A percentile compares a stretch with the other conserved stretches of the same genome.
Conservation (phyloP, 306 rosid species). For the Phaseolus lunatus region DNA sequence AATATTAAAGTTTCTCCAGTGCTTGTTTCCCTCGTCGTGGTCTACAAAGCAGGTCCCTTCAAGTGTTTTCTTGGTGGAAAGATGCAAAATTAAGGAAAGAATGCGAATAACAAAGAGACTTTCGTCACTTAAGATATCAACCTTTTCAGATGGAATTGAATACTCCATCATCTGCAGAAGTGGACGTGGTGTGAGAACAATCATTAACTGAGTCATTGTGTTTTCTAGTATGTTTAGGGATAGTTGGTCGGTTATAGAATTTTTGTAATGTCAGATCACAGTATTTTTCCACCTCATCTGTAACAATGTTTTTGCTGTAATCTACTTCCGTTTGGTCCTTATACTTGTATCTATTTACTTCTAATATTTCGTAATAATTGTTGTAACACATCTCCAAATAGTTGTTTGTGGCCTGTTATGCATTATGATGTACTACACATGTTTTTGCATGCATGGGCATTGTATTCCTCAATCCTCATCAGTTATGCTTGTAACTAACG, state of each 20-base stretch:
- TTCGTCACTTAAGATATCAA: conserved; percentile 60
- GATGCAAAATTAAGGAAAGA: conserved; percentile 78
- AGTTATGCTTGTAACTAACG: conserved; percentile 19
- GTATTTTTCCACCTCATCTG: conserved; percentile 35
- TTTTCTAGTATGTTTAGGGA: conserved; percentile 2
- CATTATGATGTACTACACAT: conserved; percentile 22
- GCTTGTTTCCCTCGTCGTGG: conserved; percentile 68
- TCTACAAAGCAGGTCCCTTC: conserved; percentile 86
- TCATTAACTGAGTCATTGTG: conserved; percentile 13
- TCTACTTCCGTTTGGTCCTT: conserved; percentile 8
- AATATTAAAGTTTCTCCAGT: conserved; percentile 60
- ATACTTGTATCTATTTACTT: conserved; percentile 18
- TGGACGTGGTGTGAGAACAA: conserved; percentile 46
- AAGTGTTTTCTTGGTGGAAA: conserved; percentile 65
- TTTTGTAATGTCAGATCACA: conserved; percentile 21
- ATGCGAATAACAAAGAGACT: conserved; percentile 66
- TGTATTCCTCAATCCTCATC: conserved; percentile 7
- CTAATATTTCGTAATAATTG: conserved; percentile 25
- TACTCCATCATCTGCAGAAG: conserved; percentile 68
- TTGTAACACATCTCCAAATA: not conserved
- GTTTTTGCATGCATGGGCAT: conserved; percentile 13
- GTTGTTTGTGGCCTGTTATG: conserved; percentile 27
- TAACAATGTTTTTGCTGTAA: not conserved
- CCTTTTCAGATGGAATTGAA: conserved; percentile 49
- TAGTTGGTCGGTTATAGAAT: not conserved